These are phyloP conservation scores for Hypericum perforatum DNA, from an alignment of 345 rosid species.

Conservation along the genomic window DNA sequence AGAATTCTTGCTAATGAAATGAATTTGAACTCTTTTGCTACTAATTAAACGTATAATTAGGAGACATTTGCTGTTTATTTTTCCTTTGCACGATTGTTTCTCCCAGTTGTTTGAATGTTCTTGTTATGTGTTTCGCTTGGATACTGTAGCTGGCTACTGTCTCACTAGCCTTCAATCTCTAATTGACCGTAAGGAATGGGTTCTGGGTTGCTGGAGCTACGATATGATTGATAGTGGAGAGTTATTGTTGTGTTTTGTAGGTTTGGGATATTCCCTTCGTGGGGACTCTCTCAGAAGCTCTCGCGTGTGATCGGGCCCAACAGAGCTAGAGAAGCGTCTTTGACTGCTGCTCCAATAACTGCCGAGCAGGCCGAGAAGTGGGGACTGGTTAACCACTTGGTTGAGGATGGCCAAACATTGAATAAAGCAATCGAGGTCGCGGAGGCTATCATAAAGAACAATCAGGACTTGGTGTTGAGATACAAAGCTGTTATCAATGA, in stretches of 20 bases:
- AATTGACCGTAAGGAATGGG: too few relatives aligned
- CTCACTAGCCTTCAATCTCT: too few relatives aligned
- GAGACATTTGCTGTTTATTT: too few relatives aligned
- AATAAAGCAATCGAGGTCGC: constrained; percentile 65
- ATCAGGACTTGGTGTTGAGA: constrained; percentile 63
- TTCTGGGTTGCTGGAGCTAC: too few relatives aligned
- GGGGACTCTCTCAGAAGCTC: constrained; percentile 96
- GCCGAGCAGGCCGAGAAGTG: constrained; percentile 77
- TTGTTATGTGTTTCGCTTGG: too few relatives aligned
- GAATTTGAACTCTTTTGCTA: too few relatives aligned
- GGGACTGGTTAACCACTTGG: constrained; percentile 83
- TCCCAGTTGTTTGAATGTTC: too few relatives aligned
- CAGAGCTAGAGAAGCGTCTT: constrained; percentile 74
- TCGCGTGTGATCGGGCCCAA: constrained; percentile 66
- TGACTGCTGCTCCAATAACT: constrained; percentile 49
- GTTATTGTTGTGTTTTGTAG: constrained; percentile 18
- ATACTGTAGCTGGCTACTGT: too few relatives aligned
- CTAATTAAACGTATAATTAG: too few relatives aligned
- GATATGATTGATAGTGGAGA: too few relatives aligned
- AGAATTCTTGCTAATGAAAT: too few relatives aligned
- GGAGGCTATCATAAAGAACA: constrained; percentile 51
- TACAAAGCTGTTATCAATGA: constrained; percentile 75
- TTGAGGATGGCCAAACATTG: constrained; percentile 50
- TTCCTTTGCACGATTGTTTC: too few relatives aligned
- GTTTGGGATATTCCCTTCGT: constrained; percentile 89